These are phyloP conservation scores for Xerocomus nothofagi DNA, from an alignment of 1,284 basidiomycete species.

Conservation along the genomic window DNA sequence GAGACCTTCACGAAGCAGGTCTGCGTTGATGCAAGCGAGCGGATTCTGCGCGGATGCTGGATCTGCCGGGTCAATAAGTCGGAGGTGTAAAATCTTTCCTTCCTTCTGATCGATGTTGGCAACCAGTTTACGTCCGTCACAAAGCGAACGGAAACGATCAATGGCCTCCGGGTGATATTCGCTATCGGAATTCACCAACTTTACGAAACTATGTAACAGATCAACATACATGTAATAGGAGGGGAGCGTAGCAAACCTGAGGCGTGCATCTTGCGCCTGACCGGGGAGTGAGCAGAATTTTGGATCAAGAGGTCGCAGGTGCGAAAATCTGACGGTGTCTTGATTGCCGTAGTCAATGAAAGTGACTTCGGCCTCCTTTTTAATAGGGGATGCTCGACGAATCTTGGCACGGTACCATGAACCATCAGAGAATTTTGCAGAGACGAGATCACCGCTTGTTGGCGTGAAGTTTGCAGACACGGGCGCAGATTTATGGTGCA, in stretches of 20 bases:
- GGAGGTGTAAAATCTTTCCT: constrained; percentile 75
- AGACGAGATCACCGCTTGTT: constrained; percentile 84
- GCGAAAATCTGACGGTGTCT: constrained; percentile 73
- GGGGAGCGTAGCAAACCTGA: constrained; percentile 53
- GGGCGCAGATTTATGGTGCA: constrained; percentile 72
- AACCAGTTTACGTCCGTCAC: constrained; percentile 86
- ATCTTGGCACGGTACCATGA: constrained; percentile 95
- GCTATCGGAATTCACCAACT: constrained; percentile 72
- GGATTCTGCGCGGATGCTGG: constrained; percentile 66
- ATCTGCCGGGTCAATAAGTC: constrained; percentile 84
- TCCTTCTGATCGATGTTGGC: constrained; percentile 90
- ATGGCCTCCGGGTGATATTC: constrained; percentile 86
- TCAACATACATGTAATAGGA: constrained; percentile 2
- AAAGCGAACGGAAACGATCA: constrained; percentile 80
- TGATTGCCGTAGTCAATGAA: constrained; percentile 92
- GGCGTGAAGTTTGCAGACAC: constrained; percentile 71
- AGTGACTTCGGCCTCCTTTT: constrained; percentile 86
- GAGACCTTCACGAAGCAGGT: constrained; percentile 78
- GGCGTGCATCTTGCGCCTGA: constrained; percentile 79
- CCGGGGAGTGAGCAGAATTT: constrained; percentile 85
- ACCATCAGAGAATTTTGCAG: constrained; percentile 87
- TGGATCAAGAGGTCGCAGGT: constrained; percentile 80
- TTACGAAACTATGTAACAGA: constrained; percentile 67
- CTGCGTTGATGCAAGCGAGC: constrained; percentile 79
- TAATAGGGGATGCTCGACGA: constrained; percentile 75